Base-by-base conservation (phyloP, 1,139 yeast species). In the Suhomyces terraborum region DNA sequence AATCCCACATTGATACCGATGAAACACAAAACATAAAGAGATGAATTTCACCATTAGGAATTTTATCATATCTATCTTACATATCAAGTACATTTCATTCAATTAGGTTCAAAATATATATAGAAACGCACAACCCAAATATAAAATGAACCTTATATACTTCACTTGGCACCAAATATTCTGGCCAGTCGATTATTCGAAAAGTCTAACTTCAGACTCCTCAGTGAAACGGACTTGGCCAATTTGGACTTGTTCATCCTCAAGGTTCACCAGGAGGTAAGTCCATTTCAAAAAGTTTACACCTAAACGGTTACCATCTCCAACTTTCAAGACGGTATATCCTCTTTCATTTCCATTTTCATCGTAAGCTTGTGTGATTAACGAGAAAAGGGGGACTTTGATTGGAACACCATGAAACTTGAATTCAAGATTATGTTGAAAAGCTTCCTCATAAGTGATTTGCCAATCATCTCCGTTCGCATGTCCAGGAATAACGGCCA, bases 331-430 rank as follows among this genome's bases (percentile, higher is more conserved):
- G 6, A 13, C 6, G 4, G n/a, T 12, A 17, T 23, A 28, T 17
- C 12, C 23, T 9, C 31, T 22, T 4, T 18, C 17, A 9, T 44
- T 27, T 6, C 43, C 43, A 33, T 34, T 29, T 18, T 10, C 16
- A 22, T 42, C 42, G 30, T 36, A 31, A 14, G 38, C 38, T 14
- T 25, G 36, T 3, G 27, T 42, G 13, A 46, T 38, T 51, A 75
- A 71, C 43, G 71, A 63, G 17, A 62, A 54, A 31, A 77, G 52
- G 13, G 83, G 74, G 8, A 75, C 75, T 6, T 59, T 52, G 43
- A 81, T 69, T 21, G 62, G 56, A n/a, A 63, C 57, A 19, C 80
- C 79, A 40, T 80, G 81, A 58, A 82, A 80, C 48, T 73, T 67
- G 48, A 77, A 62, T 12, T 50, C 55, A 28, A 66, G 70, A n/a